Conservation (phyloP, 768 basidiomycete genomes). For the Cubamyces sp. region DNA sequence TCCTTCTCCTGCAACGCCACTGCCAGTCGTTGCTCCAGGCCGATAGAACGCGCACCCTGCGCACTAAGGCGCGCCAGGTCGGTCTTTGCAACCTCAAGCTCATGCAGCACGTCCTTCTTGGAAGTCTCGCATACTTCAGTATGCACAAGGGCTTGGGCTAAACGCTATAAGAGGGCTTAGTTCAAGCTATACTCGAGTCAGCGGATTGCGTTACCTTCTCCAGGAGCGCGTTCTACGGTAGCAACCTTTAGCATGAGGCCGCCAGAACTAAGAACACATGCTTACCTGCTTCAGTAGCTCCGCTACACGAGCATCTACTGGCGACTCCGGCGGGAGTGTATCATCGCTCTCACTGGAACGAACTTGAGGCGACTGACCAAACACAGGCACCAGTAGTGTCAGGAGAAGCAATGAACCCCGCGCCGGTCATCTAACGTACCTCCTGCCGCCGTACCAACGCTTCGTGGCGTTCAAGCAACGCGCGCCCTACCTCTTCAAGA, state of each 20-base stretch:
- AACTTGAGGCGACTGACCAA: background rate
- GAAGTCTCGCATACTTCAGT: conserved; percentile 82
- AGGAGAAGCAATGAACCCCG: background rate
- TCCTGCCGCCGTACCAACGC: conserved; percentile 78
- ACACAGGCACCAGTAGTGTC: background rate
- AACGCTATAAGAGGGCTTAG: conserved; percentile 49
- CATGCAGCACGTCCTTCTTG: conserved; percentile 70
- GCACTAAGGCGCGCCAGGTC: conserved; percentile 69
- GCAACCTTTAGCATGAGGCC: background rate
- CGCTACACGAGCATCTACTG: conserved; percentile 34
- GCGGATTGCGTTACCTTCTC: conserved; percentile 38
- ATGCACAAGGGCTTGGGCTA: conserved; percentile 79
- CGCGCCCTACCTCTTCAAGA: conserved; percentile 81
- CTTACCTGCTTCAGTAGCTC: conserved; percentile 34
- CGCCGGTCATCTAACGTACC: conserved; percentile 42
- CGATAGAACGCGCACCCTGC: conserved; percentile 70
- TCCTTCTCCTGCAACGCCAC: conserved; percentile 75
- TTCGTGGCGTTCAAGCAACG: conserved; percentile 83
- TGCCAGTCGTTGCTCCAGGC: conserved; percentile 69
- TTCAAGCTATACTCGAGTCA: conserved; percentile 7
- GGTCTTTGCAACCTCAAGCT: conserved; percentile 73
- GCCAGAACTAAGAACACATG: background rate
- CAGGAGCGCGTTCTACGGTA: conserved; percentile 32
- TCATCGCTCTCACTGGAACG: conserved; percentile 2
- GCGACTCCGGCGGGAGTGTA: conserved; percentile 18